Percentiles rank a stretch among this genome's conserved stretches.
phyloP scores from a whole-genome alignment of 306 rosid genomes.

The Rosa multiflora region DNA sequence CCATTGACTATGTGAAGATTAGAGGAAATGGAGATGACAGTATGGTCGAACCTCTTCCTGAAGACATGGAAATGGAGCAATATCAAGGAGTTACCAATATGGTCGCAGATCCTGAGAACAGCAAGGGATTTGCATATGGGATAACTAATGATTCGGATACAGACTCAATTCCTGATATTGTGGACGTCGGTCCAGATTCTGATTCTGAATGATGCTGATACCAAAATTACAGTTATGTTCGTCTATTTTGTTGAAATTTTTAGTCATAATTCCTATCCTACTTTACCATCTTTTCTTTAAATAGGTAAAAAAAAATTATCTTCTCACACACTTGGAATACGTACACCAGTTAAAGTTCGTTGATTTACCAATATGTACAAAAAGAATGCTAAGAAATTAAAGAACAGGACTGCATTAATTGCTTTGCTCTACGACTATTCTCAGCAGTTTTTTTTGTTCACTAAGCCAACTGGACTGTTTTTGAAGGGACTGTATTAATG shows the following conservation, averaged over 20 bases:
- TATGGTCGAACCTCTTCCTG: constrained; percentile 18
- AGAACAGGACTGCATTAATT: too few relatives aligned
- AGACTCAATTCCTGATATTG: constrained; percentile 69
- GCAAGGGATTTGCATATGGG: constrained; percentile 21
- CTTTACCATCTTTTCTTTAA: neutral
- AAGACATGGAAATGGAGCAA: constrained; percentile 23
- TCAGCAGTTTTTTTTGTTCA: too few relatives aligned
- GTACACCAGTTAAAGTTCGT: neutral
- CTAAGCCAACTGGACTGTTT: too few relatives aligned
- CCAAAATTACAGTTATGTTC: neutral
- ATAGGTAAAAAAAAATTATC: neutral
- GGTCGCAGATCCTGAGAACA: constrained; percentile 28
- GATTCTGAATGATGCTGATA: constrained; percentile 40
- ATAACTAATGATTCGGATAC: constrained; percentile 31
- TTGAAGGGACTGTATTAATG: too few relatives aligned
- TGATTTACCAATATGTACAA: neutral
- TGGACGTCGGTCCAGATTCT: constrained; percentile 69
- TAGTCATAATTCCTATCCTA: neutral
- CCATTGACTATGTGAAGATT: constrained; percentile 37
- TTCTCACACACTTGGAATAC: too few relatives aligned
- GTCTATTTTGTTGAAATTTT: neutral
- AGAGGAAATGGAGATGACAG: constrained; percentile 31
- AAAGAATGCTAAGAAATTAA: too few relatives aligned
- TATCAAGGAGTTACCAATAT: constrained; percentile 28
- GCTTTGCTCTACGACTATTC: too few relatives aligned